These are phyloP conservation scores for Podospora sp. DNA, from an alignment of 495 filamentous ascomycete species.

Conservation along the genomic window DNA sequence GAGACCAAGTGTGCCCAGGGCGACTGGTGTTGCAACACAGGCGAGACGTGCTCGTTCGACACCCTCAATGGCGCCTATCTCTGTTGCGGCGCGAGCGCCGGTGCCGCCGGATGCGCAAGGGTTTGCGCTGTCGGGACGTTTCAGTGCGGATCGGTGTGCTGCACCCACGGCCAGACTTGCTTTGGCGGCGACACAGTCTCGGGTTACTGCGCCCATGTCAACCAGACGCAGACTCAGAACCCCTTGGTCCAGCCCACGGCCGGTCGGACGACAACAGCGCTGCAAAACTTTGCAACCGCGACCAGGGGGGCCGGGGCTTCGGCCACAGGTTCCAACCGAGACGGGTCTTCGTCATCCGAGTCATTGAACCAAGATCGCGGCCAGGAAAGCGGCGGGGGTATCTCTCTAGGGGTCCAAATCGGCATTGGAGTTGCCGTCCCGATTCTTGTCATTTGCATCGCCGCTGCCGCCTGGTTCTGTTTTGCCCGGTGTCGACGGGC, in stretches of 20 bases:
- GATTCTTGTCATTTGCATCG: constrained; percentile 11
- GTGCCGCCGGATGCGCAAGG: background rate
- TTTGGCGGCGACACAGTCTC: constrained; percentile 10
- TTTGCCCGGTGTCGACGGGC: background rate
- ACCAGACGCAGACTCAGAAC: background rate
- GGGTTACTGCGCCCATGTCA: background rate
- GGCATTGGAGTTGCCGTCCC: constrained; percentile 14
- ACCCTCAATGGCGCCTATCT: constrained; percentile 5
- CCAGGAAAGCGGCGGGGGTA: background rate
- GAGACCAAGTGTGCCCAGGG: constrained; percentile 19
- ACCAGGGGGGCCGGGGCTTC: background rate
- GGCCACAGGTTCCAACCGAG: background rate
- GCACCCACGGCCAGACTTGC: constrained; percentile 12
- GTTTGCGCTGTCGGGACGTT: constrained; percentile 7
- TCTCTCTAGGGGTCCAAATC: constrained; percentile 5
- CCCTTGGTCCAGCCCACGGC: background rate
- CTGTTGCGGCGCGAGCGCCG: constrained; percentile 9
- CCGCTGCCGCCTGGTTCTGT: constrained; percentile 5
- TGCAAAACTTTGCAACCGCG: background rate
- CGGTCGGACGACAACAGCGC: background rate
- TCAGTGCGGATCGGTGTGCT: constrained; percentile 16
- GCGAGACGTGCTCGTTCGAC: constrained; percentile 15
- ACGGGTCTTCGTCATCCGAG: background rate
- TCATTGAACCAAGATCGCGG: background rate
- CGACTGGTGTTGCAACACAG: constrained; percentile 17